A percentile compares a stretch with the other conserved stretches of the same genome.
Evolutionary conservation across 1,139 yeast genomes (phyloP).

Genomic region (Kodamaea arcana): DNA sequence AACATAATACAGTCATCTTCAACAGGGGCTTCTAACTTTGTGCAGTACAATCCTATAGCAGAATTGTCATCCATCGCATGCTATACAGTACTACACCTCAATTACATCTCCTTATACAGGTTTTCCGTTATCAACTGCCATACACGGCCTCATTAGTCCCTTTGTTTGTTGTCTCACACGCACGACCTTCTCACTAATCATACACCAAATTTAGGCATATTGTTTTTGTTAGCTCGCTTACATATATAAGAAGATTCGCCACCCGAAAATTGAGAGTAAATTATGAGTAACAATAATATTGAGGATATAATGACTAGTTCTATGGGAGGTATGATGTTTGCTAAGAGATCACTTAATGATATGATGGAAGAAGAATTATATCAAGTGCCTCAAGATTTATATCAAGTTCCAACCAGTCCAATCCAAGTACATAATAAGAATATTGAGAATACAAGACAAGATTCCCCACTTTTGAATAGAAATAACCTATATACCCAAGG

Average conservation of each 20-base stretch:
- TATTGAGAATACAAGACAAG: background rate
- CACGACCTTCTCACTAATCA: background rate
- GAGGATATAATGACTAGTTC: constrained; percentile 38
- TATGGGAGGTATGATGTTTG: constrained; percentile 41
- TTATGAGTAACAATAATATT: constrained; percentile 5
- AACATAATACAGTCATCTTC: too few species aligned
- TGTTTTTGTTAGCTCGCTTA: constrained; percentile 1
- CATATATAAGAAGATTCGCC: constrained; percentile 11
- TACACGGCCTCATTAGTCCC: too few species aligned
- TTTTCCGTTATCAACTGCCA: too few species aligned
- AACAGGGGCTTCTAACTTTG: too few species aligned
- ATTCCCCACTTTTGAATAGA: background rate
- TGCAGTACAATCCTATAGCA: too few species aligned
- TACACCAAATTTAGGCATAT: background rate
- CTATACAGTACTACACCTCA: too few species aligned
- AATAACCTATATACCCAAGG: constrained; percentile 13
- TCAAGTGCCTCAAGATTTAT: constrained; percentile 35
- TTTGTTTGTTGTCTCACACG: too few species aligned
- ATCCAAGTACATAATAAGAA: background rate
- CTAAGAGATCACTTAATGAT: constrained; percentile 54
- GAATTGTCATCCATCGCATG: too few species aligned
- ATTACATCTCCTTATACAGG: too few species aligned
- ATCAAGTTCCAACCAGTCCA: constrained; percentile 7
- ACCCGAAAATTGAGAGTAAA: constrained; percentile 4
- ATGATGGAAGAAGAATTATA: constrained; percentile 64